phyloP scores from a whole-genome alignment of 139 green algal genomes.

The Tetradesmus obliquus region DNA sequence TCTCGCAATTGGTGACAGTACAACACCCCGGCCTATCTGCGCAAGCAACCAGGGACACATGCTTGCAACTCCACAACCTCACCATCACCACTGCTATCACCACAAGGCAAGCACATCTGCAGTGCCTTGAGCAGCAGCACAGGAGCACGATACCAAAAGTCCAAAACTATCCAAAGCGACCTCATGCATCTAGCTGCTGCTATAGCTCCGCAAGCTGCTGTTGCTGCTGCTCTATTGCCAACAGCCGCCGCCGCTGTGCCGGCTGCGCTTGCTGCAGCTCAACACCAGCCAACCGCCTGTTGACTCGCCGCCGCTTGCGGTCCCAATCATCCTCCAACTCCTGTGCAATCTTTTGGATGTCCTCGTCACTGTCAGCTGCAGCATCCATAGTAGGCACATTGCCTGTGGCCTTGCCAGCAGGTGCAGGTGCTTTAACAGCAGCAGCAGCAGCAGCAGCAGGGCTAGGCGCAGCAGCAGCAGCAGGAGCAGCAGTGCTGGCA shows the following conservation, averaged over 20 bases:
- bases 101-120: no score
- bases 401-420: background rate
- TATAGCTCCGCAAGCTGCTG: background rate
- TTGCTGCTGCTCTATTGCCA: background rate
- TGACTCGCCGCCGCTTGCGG: background rate
- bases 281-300: background rate
- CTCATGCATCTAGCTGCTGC: background rate
- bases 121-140: background rate
- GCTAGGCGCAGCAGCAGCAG: background rate
- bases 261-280: background rate
- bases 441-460: background rate
- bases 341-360: background rate
- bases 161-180: no score
- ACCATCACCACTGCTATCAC: no score
- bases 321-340: background rate
- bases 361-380: background rate
- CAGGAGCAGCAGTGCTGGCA: background rate
- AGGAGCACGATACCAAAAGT: background rate
- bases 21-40: no score
- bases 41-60: no score
- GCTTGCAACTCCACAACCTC: no score
- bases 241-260: background rate
- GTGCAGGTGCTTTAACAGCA: background rate
- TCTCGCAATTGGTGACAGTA: no score
- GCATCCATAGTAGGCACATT: conserved; percentile 15